Conservation (phyloP, 176 grass and related monocot genomes). For the Carex myosuroides region DNA sequence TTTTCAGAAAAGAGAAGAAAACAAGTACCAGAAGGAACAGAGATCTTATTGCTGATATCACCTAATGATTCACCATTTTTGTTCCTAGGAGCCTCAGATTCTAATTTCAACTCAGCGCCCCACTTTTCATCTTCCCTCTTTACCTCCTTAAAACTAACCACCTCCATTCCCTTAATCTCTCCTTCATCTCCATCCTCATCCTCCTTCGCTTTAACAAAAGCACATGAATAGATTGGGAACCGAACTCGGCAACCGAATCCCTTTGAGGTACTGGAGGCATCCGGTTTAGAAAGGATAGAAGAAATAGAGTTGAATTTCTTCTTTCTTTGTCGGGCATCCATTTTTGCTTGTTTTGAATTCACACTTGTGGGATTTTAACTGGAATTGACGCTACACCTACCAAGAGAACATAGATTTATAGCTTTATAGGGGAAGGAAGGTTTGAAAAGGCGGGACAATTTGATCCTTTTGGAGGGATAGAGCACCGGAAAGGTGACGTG, state of each 20-base stretch:
- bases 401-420: not conserved
- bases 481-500: not conserved
- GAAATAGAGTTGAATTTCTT: constrained; percentile 13
- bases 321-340: not conserved
- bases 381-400: not conserved
- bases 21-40: constrained; percentile 5
- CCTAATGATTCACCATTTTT: not conserved
- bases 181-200: constrained; percentile 9
- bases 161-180: not conserved
- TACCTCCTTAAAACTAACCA: not conserved
- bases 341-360: constrained; percentile 4
- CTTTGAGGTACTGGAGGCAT: not conserved
- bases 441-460: constrained; percentile 14
- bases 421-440: constrained; percentile 8
- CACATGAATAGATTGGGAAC: constrained; percentile 19
- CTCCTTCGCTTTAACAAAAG: constrained; percentile 5
- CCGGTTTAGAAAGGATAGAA: not conserved
- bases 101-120: not conserved
- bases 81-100: not conserved
- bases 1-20: not conserved
- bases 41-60: constrained; percentile 7
- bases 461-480: constrained; percentile 9
- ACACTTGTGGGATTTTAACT: not conserved
- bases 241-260: constrained; percentile 24
- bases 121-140: constrained; percentile 8